A percentile compares a stretch with the other conserved stretches of the same genome.
Conservation (phyloP, 1,139 yeast species). For the Petasospora rhodanensis region DNA sequence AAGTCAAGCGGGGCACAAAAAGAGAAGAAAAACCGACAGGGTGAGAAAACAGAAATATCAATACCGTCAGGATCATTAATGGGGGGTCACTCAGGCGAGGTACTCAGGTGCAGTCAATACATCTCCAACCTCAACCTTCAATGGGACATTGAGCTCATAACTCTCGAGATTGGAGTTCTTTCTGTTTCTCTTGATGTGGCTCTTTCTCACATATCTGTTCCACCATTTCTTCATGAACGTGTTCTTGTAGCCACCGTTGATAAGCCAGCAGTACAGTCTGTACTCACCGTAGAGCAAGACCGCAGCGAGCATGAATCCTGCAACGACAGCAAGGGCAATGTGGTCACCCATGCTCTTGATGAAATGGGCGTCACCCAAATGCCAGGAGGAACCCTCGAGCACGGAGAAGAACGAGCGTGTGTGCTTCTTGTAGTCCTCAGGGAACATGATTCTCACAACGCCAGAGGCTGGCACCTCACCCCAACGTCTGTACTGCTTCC, state of each 20-base stretch:
- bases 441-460: constrained; percentile 62
- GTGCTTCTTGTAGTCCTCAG: constrained; percentile 62
- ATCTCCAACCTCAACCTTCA: constrained; percentile 5
- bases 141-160: constrained; percentile 16
- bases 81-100: no score
- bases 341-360: constrained; percentile 69
- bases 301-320: constrained; percentile 60
- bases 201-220: constrained; percentile 14
- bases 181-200: constrained; percentile 23
- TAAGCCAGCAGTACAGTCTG: constrained; percentile 45
- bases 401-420: constrained; percentile 62
- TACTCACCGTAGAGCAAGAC: constrained; percentile 59
- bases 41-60: no score
- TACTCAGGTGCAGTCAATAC: no score
- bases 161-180: constrained; percentile 24
- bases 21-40: no score
- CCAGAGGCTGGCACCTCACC: constrained; percentile 55
- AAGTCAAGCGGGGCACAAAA: no score
- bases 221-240: constrained; percentile 14
- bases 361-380: constrained; percentile 75
- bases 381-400: constrained; percentile 86
- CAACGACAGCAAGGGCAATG: constrained; percentile 61
- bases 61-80: no score
- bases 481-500: constrained; percentile 87
- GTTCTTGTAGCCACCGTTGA: constrained; percentile 22